phyloP scores from a whole-genome alignment of 2,329 filamentous ascomycete species.

The Cladosporium sp. region DNA sequence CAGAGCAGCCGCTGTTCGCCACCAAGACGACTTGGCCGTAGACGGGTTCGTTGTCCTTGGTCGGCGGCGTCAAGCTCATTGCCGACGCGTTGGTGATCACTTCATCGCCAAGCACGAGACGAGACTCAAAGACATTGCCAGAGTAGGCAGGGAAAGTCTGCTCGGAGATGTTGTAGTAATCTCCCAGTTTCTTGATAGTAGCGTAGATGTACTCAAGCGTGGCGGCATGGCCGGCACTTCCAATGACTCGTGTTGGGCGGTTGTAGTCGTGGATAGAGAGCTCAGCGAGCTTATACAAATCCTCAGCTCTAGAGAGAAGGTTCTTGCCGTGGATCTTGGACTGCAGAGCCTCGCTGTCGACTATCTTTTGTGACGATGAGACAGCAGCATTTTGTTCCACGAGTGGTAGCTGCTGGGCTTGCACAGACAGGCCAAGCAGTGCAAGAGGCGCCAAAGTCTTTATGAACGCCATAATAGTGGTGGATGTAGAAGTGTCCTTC shows the following conservation, averaged over 20 bases:
- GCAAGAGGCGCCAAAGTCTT: constrained; percentile 1
- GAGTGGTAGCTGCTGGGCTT: constrained; percentile 4
- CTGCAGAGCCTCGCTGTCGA: constrained; percentile 47
- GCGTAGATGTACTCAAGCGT: constrained; percentile 35
- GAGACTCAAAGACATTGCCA: constrained; percentile 25
- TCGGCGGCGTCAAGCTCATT: constrained; percentile 48
- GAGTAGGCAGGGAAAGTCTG: constrained; percentile 29
- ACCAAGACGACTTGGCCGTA: constrained; percentile 14
- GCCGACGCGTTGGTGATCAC: constrained; percentile 49
- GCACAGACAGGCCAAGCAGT: neutral
- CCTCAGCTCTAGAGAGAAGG: constrained; percentile 56
- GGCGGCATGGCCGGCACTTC: constrained; percentile 34
- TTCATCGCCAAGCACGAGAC: constrained; percentile 51
- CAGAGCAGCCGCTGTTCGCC: constrained; percentile 58
- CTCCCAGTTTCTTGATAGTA: constrained; percentile 43
- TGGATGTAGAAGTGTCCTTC: neutral
- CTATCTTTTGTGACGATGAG: constrained; percentile 15
- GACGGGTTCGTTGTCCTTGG: constrained; percentile 48
- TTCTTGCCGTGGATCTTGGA: constrained; percentile 52
- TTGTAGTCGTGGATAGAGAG: constrained; percentile 57
- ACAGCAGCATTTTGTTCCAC: constrained; percentile 8
- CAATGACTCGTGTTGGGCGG: constrained; percentile 57
- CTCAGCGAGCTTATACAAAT: constrained; percentile 61
- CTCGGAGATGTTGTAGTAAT: constrained; percentile 59
- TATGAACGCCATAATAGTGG: neutral